phyloP scores from a whole-genome alignment of 805 yeast species.

The Priceomyces haplophilus region DNA sequence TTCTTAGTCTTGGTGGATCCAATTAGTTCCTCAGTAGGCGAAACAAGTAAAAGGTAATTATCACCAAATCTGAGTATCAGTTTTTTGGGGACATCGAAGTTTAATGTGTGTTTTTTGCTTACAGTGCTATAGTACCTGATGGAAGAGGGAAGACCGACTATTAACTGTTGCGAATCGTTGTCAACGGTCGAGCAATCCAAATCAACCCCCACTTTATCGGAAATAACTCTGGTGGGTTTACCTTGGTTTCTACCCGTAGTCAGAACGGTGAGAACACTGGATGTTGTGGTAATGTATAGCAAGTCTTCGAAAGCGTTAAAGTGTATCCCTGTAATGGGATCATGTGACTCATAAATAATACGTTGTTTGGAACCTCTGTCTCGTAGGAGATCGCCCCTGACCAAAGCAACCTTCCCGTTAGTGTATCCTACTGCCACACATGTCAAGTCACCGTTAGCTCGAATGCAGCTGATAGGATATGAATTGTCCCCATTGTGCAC shows the following conservation, averaged over 20 bases:
- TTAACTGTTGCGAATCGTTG: slow-evolving; percentile 43
- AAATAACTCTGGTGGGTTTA: slow-evolving; percentile 48
- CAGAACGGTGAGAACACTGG: slow-evolving; percentile 64
- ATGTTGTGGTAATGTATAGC: slow-evolving; percentile 72
- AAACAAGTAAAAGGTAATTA: slow-evolving; percentile 58
- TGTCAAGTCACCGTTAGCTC: slow-evolving; percentile 52
- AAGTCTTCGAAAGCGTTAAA: slow-evolving; percentile 50
- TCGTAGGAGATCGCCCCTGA: slow-evolving; percentile 82
- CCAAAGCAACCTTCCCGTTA: slow-evolving; percentile 75
- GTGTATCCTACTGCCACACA: slow-evolving; percentile 76
- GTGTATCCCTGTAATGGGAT: slow-evolving; percentile 77
- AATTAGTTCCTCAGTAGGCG: slow-evolving; percentile 38
- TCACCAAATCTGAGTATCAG: slow-evolving; percentile 45
- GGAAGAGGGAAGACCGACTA: slow-evolving; percentile 65
- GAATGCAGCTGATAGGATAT: slow-evolving; percentile 71
- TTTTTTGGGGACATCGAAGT: slow-evolving; percentile 56
- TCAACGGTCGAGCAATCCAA: slow-evolving; percentile 48
- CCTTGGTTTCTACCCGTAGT: slow-evolving; percentile 80
- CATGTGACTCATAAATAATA: slow-evolving; percentile 65
- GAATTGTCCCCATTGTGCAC: slow-evolving; percentile 73
- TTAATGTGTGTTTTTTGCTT: slow-evolving; percentile 53
- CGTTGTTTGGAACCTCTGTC: slow-evolving; percentile 92
- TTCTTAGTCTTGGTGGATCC: slow-evolving; percentile 11
- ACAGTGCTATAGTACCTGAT: slow-evolving; percentile 58
- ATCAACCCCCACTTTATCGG: slow-evolving; percentile 47